A percentile compares a stretch with the other conserved stretches of the same genome.
phyloP scores from a whole-genome alignment of 2,329 filamentous ascomycete genomes.

The Colletotrichum gloeosporioides region DNA sequence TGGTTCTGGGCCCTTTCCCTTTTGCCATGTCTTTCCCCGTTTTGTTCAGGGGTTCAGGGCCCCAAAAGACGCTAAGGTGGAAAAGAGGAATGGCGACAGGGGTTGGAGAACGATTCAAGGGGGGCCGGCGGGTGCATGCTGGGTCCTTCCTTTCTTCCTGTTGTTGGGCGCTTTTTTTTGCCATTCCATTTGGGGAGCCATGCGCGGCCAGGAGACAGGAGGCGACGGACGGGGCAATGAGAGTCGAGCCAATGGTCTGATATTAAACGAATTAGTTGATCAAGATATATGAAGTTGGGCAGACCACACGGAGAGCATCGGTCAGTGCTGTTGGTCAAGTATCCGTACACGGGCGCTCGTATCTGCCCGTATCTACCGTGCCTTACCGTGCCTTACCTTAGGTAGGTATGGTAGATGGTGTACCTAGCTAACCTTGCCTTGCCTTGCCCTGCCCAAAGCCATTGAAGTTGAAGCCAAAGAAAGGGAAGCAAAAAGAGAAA shows the following conservation, averaged over 20 bases:
- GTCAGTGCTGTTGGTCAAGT: not conserved
- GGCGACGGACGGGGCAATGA: not conserved
- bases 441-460: not conserved
- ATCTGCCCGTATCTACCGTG: not conserved
- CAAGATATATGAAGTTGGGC: not conserved
- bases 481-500: not conserved
- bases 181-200: not conserved
- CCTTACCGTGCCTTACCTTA: not conserved
- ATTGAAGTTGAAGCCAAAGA: not conserved
- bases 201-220: not conserved
- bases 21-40: slow-evolving; percentile 17
- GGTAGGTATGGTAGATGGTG: not conserved
- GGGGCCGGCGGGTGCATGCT: not conserved
- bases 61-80: slow-evolving; percentile 1
- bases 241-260: not conserved
- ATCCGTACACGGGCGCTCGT: not conserved
- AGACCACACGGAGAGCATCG: not conserved
- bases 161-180: not conserved
- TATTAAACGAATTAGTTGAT: not conserved
- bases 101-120: not conserved
- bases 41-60: slow-evolving; percentile 9
- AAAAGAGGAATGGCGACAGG: slow-evolving; percentile 10
- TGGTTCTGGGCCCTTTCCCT: slow-evolving; percentile 17
- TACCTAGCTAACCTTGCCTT: not conserved
- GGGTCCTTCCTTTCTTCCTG: not conserved